phyloP scores from a whole-genome alignment of 768 basidiomycete genomes.

The Naematelia encephala region DNA sequence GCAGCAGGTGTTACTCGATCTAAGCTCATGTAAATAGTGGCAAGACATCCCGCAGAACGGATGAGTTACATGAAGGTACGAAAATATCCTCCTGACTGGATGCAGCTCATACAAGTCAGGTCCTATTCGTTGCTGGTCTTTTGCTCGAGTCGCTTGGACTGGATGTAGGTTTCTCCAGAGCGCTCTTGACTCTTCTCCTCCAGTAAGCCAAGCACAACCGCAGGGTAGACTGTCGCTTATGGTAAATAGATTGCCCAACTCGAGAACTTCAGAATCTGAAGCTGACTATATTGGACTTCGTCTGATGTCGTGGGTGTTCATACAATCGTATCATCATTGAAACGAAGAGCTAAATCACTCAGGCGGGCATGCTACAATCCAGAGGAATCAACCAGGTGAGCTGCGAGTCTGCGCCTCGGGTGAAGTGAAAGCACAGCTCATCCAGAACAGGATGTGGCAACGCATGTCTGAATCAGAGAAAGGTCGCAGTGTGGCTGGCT shows the following conservation, averaged over 20 bases:
- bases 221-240: constrained; percentile 9
- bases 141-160: constrained; percentile 56
- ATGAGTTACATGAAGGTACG: constrained; percentile 50
- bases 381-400: constrained; percentile 65
- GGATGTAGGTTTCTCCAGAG: constrained; percentile 57
- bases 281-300: constrained; percentile 83
- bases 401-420: background rate
- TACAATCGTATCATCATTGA: background rate
- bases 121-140: constrained; percentile 54
- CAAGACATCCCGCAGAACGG: constrained; percentile 52
- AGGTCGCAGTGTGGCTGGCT: constrained; percentile 31
- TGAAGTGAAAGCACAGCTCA: constrained; percentile 4
- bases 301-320: constrained; percentile 59
- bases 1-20: background rate
- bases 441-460: constrained; percentile 63
- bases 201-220: constrained; percentile 44
- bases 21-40: constrained; percentile 37
- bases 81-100: background rate
- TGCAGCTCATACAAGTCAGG: constrained; percentile 25
- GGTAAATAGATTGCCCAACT: constrained; percentile 68
- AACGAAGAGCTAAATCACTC: constrained; percentile 2
- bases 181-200: constrained; percentile 58
- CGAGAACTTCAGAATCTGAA: constrained; percentile 75
- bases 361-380: constrained; percentile 80
- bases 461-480: constrained; percentile 62